phyloP scores from a whole-genome alignment of 2,329 filamentous ascomycete genomes.

The Fusarium torulosum region DNA sequence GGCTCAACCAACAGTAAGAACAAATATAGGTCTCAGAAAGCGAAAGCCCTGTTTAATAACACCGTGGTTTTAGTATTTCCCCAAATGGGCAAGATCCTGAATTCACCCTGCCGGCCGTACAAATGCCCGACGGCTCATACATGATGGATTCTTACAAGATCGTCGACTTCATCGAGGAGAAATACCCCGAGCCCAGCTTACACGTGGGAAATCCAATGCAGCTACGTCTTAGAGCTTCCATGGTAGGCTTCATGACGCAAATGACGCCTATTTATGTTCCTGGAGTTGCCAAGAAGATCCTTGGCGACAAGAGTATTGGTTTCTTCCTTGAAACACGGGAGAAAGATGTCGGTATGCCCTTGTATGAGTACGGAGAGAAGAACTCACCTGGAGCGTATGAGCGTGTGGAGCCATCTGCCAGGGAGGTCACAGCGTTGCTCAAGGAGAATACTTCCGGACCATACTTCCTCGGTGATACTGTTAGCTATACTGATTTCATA shows the following conservation, averaged over 20 bases:
- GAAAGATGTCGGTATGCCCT: slow-evolving; percentile 32
- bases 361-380: slow-evolving; percentile 29
- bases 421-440: slow-evolving; percentile 24
- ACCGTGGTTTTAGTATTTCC: slow-evolving; percentile 6
- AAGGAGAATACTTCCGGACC: slow-evolving; percentile 60
- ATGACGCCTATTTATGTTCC: slow-evolving; percentile 33
- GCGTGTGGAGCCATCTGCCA: slow-evolving; percentile 30
- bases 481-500: slow-evolving; percentile 69
- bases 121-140: slow-evolving; percentile 66
- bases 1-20: slow-evolving; percentile 19
- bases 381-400: slow-evolving; percentile 26
- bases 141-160: slow-evolving; percentile 74
- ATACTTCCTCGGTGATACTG: slow-evolving; percentile 68
- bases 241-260: slow-evolving; percentile 31
- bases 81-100: slow-evolving; percentile 9
- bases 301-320: slow-evolving; percentile 32
- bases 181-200: slow-evolving; percentile 63
- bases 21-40: rapidly evolving
- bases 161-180: slow-evolving; percentile 68
- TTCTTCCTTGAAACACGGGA: slow-evolving; percentile 26
- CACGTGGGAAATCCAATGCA: slow-evolving; percentile 16
- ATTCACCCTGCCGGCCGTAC: slow-evolving; percentile 61
- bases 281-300: slow-evolving; percentile 18
- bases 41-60: neutral
- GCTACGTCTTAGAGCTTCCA: slow-evolving; percentile 6